Conservation (phyloP, 768 basidiomycete species). For the Serendipita sp. region DNA sequence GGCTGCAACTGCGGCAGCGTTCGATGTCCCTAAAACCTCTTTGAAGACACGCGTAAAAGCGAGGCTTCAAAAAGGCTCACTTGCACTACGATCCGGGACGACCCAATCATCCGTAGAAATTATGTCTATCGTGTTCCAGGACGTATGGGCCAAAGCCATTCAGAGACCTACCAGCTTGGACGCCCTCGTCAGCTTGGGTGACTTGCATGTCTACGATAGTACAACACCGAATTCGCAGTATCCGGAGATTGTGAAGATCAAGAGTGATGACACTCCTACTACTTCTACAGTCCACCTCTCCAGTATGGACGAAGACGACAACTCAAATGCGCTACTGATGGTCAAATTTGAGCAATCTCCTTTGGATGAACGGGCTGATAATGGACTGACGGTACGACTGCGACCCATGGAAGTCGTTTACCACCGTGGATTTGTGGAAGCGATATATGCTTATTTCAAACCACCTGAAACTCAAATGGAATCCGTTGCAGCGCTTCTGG, state of each 20-base stretch:
- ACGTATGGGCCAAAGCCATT: conserved; percentile 65
- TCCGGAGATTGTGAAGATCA: conserved; percentile 80
- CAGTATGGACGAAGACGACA: conserved; percentile 24
- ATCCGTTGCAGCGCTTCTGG: conserved; percentile 83
- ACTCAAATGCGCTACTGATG: conserved; percentile 53
- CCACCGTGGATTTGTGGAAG: conserved; percentile 84
- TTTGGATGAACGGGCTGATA: conserved; percentile 81
- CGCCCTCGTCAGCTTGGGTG: conserved; percentile 66
- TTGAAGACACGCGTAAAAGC: conserved; percentile 59
- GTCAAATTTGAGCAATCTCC: conserved; percentile 86
- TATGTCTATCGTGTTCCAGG: conserved; percentile 72
- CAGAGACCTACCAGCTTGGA: conserved; percentile 83
- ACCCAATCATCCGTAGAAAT: conserved; percentile 47
- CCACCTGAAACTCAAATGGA: conserved; percentile 90
- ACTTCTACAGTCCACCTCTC: conserved; percentile 10
- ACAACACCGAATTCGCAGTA: conserved; percentile 66
- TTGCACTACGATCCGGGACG: conserved; percentile 63
- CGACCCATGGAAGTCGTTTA: conserved; percentile 95
- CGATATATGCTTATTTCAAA: conserved; percentile 77
- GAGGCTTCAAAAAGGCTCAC: conserved; percentile 73
- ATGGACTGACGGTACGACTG: conserved; percentile 74
- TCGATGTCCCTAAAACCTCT: conserved; percentile 62
- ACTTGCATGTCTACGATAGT: conserved; percentile 81
- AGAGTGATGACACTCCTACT: conserved; percentile 16
- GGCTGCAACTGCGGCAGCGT: conserved; percentile 45